Base-by-base conservation (phyloP, 352 stramenopile species). In the Phytopythium boreale region DNA sequence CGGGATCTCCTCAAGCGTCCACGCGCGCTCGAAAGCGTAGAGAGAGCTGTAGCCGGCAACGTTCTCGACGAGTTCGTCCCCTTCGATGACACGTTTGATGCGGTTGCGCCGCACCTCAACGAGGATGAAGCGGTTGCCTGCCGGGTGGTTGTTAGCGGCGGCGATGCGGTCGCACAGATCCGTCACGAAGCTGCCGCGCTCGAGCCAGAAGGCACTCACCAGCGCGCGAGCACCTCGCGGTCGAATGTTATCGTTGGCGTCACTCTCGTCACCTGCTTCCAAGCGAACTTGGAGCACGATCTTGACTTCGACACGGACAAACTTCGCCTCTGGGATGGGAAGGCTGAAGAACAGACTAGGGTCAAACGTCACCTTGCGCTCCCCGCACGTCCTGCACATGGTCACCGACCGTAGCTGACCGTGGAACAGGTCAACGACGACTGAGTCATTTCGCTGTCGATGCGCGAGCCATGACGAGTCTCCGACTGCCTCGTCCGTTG, bases 311-410 rank as follows among this genome's bases (percentile, higher is more conserved):
- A 91, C 65, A n/a, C 82, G 80, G 12, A 91, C 59, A 53, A 84
- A 90, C 29, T 80, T 88, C 0, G 78, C 67, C 62, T 93, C 82
- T n/a, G 93, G 92, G 39, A 99, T 90, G 12, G 97, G 96, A 11
- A 99, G 70, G 56, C 90, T 98, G 53, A 99, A 94, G 52, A 95
- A 97, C 27, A 96, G 84, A 70, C 95, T 99, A 2, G 97, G 93
- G 67, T 99, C 97, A 77, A 99, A 99, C 39, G 96, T 98, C 44
- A 98, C 96, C 63, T 88, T 96, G 59, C 98, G 93, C 59, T 92
- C 85, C 8, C 86, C 82, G 80, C 97, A 99, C 9, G 78, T 85
- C 24, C 75, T 82, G 71, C 97, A 99, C 1, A 96, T 92, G 8
- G 98, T 90, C 72, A 99, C 96, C 47, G 86, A 98, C 17, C 93